phyloP scores from a whole-genome alignment of 2,329 filamentous ascomycete species.

The Aspergillus quadricinctus region DNA sequence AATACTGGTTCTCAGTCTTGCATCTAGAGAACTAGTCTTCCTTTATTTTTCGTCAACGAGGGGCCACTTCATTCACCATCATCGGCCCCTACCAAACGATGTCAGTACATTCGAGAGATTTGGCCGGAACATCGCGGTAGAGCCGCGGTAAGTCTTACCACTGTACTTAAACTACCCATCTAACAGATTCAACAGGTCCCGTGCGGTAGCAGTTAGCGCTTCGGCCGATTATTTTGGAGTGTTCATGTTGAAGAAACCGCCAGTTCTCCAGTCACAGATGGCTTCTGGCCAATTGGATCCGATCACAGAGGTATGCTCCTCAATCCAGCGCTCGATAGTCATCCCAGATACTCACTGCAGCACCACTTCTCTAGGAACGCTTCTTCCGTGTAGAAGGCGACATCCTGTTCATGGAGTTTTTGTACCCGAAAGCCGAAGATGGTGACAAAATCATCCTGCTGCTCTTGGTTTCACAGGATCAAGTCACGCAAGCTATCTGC shows the following conservation, averaged over 20 bases:
- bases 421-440: slow-evolving; percentile 66
- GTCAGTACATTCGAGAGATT: slow-evolving; percentile 51
- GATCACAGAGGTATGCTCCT: slow-evolving; percentile 51
- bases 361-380: slow-evolving; percentile 34
- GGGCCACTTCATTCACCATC: slow-evolving; percentile 59
- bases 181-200: slow-evolving; percentile 36
- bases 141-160: slow-evolving; percentile 60
- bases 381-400: slow-evolving; percentile 59
- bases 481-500: slow-evolving; percentile 45
- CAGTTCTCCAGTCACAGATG: slow-evolving; percentile 50
- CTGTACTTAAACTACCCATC: slow-evolving; percentile 1
- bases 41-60: slow-evolving; percentile 57
- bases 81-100: slow-evolving; percentile 56
- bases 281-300: slow-evolving; percentile 50
- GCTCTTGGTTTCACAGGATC: slow-evolving; percentile 50
- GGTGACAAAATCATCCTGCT: slow-evolving; percentile 71
- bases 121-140: slow-evolving; percentile 67
- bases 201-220: slow-evolving; percentile 64
- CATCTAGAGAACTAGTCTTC: slow-evolving; percentile 70
- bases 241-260: slow-evolving; percentile 62
- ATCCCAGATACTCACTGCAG: neutral
- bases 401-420: slow-evolving; percentile 84
- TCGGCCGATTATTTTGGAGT: slow-evolving; percentile 67
- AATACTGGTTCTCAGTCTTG: slow-evolving; percentile 70
- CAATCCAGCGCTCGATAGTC: slow-evolving; percentile 10